phyloP scores from a whole-genome alignment of 1,284 basidiomycete genomes.

The Sanguinoderma infundibulare region DNA sequence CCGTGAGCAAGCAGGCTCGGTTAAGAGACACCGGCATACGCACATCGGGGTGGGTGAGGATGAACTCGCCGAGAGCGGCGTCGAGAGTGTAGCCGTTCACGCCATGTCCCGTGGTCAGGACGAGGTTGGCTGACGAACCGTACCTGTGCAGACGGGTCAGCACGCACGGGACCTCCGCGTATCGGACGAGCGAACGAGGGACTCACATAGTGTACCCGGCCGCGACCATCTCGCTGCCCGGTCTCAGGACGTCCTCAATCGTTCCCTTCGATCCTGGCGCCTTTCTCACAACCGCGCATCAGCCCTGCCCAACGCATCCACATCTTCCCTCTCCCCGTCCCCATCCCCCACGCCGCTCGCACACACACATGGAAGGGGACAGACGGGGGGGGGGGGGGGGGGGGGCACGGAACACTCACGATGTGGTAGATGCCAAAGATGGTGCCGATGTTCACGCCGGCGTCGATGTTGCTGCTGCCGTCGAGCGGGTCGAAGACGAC shows the following conservation, averaged over 20 bases:
- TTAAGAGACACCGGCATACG: slow-evolving; percentile 28
- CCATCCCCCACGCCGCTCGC: not conserved
- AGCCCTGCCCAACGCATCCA: slow-evolving; percentile 4
- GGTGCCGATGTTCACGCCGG: slow-evolving; percentile 99
- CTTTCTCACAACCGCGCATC: slow-evolving; percentile 46
- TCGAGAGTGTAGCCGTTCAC: slow-evolving; percentile 99
- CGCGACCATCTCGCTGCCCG: slow-evolving; percentile 97
- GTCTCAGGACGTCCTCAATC: slow-evolving; percentile 88
- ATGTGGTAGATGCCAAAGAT: slow-evolving; percentile 98
- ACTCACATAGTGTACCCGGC: slow-evolving; percentile 94
- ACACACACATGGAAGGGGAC: not conserved
- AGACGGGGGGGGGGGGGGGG: not conserved
- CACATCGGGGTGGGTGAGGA: slow-evolving; percentile 96
- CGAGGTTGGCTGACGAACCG: slow-evolving; percentile 97
- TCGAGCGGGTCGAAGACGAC: slow-evolving; percentile 99
- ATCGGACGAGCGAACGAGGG: slow-evolving; percentile 6
- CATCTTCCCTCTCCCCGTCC: not conserved
- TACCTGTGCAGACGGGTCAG: slow-evolving; percentile 69
- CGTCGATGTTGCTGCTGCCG: slow-evolving; percentile 98
- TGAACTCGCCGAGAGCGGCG: slow-evolving; percentile 95
- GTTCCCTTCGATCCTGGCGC: slow-evolving; percentile 77
- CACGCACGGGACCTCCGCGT: slow-evolving; percentile 4
- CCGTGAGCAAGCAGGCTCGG: not conserved
- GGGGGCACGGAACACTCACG: slow-evolving; percentile 48
- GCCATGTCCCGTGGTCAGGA: slow-evolving; percentile 93